Percentiles rank a stretch among this genome's conserved stretches.
phyloP scores from a whole-genome alignment of 495 filamentous ascomycete species.

The Neurospora tetraspora region DNA sequence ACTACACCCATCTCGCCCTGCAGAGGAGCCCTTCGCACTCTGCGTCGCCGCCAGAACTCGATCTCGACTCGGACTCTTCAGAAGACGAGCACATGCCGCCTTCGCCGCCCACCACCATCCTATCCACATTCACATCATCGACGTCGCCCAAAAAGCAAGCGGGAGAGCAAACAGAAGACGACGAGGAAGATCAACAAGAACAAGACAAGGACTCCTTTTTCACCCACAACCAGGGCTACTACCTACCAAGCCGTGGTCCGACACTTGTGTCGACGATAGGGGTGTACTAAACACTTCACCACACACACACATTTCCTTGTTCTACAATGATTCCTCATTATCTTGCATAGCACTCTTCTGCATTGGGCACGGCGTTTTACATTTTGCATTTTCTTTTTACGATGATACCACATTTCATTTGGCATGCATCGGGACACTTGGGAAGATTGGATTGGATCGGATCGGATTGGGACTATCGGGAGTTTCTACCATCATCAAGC shows the following conservation, averaged over 20 bases:
- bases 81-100: slow-evolving; percentile 67
- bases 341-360: slow-evolving; percentile 3
- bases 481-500: background rate
- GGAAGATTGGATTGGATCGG: background rate
- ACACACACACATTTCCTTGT: slow-evolving; percentile 19
- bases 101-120: slow-evolving; percentile 60
- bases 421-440: background rate
- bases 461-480: slow-evolving; percentile 2
- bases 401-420: slow-evolving; percentile 6
- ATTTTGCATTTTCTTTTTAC: background rate
- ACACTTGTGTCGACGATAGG: slow-evolving; percentile 38
- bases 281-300: slow-evolving; percentile 28
- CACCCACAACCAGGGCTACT: slow-evolving; percentile 44
- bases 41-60: slow-evolving; percentile 60
- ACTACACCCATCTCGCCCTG: slow-evolving; percentile 59
- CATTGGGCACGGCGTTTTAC: slow-evolving; percentile 8
- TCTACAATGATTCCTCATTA: slow-evolving; percentile 8
- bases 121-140: slow-evolving; percentile 48
- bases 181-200: slow-evolving; percentile 2
- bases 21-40: slow-evolving; percentile 64
- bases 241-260: slow-evolving; percentile 42
- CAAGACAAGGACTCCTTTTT: slow-evolving; percentile 44
- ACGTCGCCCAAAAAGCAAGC: background rate
- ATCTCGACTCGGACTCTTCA: slow-evolving; percentile 56
- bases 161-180: background rate